phyloP scores from a whole-genome alignment of 2,329 filamentous ascomycete genomes.

The Lizonia empirigonia region DNA sequence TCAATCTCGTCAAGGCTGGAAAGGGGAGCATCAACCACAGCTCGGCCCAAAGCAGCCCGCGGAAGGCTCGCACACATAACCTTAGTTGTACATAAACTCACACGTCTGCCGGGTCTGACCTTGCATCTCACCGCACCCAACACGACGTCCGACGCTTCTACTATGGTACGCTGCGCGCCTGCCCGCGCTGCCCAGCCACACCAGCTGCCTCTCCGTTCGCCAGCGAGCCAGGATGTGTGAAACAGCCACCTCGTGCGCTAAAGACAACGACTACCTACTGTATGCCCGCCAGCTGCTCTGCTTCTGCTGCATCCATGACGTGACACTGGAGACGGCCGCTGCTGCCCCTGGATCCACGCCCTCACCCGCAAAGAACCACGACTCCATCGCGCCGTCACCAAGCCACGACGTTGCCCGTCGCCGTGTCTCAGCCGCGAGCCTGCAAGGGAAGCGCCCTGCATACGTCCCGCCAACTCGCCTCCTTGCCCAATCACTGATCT shows the following conservation, averaged over 20 bases:
- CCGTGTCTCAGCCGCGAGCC: slow-evolving; percentile 25
- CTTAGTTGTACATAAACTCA: neutral
- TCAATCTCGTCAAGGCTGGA: slow-evolving; percentile 10
- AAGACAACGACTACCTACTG: neutral
- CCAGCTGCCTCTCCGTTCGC: slow-evolving; percentile 8
- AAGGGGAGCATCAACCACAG: slow-evolving; percentile 21
- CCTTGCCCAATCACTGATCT: slow-evolving; percentile 15
- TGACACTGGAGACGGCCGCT: slow-evolving; percentile 3
- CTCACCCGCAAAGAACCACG: no score
- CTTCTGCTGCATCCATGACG: slow-evolving; percentile 14
- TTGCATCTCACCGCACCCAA: no score
- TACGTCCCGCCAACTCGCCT: slow-evolving; percentile 18
- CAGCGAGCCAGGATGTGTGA: slow-evolving; percentile 8
- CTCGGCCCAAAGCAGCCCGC: slow-evolving; percentile 18
- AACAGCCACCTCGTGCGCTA: slow-evolving; percentile 13
- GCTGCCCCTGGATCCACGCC: slow-evolving; percentile 8
- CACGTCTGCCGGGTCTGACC: slow-evolving; percentile 15
- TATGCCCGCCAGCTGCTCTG: neutral
- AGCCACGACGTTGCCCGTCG: slow-evolving; percentile 13
- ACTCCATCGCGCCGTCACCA: no score
- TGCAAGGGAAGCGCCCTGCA: slow-evolving; percentile 30
- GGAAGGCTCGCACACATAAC: neutral
- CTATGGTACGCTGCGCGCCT: slow-evolving; percentile 3
- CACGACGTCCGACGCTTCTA: no score
- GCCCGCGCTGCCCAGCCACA: slow-evolving; percentile 4